These are phyloP conservation scores for Nakazawaea wyomingensis DNA, from an alignment of 805 yeast species.

Conservation along the genomic window DNA sequence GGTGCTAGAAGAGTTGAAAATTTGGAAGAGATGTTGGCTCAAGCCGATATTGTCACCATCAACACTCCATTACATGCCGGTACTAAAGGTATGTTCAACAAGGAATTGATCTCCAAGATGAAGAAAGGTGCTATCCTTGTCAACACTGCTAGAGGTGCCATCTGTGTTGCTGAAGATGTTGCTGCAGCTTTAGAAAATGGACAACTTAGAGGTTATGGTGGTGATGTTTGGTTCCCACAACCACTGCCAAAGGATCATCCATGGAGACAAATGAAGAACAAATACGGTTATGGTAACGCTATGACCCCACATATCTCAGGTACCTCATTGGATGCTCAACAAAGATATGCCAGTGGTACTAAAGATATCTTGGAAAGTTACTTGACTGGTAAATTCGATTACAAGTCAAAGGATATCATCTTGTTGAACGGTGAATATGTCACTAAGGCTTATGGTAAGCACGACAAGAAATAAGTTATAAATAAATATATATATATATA, in stretches of 20 bases:
- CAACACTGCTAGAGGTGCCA: conserved; percentile 81
- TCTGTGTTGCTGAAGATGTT: conserved; percentile 65
- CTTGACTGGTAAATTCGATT: conserved; percentile 58
- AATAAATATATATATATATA: background rate
- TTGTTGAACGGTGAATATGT: conserved; percentile 68
- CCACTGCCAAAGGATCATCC: conserved; percentile 77
- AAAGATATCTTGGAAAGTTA: conserved; percentile 59
- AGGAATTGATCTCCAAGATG: conserved; percentile 59
- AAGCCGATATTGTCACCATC: conserved; percentile 70
- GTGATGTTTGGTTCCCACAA: conserved; percentile 84
- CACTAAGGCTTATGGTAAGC: conserved; percentile 65
- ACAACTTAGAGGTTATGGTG: conserved; percentile 73
- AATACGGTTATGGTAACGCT: conserved; percentile 71
- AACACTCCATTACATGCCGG: conserved; percentile 74
- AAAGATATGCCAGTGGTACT: conserved; percentile 66
- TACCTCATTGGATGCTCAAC: conserved; percentile 75
- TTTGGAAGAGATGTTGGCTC: conserved; percentile 59
- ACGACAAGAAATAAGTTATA: conserved; percentile 25
- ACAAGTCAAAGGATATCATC: conserved; percentile 70
- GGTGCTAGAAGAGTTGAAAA: conserved; percentile 55
- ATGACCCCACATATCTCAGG: conserved; percentile 84
- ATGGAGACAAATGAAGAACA: conserved; percentile 67
- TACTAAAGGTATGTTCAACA: conserved; percentile 63
- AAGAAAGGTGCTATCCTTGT: conserved; percentile 71
- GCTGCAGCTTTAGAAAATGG: conserved; percentile 70